These are phyloP conservation scores for Trifolium pratense DNA, from an alignment of 306 rosid genomes.

Conservation along the genomic window DNA sequence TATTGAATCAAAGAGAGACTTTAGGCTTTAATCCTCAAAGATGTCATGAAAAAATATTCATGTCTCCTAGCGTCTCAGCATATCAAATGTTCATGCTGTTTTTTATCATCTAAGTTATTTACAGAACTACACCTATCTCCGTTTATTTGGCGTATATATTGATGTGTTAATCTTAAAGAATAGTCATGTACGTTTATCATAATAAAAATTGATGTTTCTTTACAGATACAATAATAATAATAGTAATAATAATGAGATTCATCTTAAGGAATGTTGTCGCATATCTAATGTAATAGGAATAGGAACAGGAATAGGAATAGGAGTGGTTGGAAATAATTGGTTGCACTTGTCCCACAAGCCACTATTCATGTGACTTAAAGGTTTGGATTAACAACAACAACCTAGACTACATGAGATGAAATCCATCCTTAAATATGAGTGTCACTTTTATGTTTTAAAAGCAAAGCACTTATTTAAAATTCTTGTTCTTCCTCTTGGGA, in stretches of 20 bases:
- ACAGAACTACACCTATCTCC: constrained; percentile 21
- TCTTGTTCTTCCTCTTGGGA: constrained; percentile 56
- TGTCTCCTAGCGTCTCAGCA: neutral
- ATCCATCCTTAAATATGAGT: constrained; percentile 48
- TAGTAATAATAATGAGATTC: constrained; percentile 39
- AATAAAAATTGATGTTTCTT: constrained; percentile 24
- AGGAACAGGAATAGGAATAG: constrained; percentile 27
- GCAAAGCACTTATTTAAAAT: constrained; percentile 48
- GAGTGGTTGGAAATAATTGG: constrained; percentile 56
- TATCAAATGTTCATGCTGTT: neutral
- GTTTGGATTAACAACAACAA: constrained; percentile 48
- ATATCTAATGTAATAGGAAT: constrained; percentile 32
- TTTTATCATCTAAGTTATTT: no score
- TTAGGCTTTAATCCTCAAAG: constrained; percentile 40
- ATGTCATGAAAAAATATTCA: neutral
- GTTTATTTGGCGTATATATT: constrained; percentile 33
- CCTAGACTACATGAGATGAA: constrained; percentile 38
- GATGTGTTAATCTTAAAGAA: constrained; percentile 41
- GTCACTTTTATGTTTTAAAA: constrained; percentile 57
- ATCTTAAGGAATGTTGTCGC: constrained; percentile 44
- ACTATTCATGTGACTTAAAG: constrained; percentile 67
- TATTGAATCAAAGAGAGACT: constrained; percentile 30
- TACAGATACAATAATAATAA: constrained; percentile 3
- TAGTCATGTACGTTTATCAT: constrained; percentile 39
- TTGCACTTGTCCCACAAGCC: constrained; percentile 48